These are phyloP conservation scores for Epichloe gansuensis DNA, from an alignment of 2,329 filamentous ascomycete genomes.

Conservation along the genomic window DNA sequence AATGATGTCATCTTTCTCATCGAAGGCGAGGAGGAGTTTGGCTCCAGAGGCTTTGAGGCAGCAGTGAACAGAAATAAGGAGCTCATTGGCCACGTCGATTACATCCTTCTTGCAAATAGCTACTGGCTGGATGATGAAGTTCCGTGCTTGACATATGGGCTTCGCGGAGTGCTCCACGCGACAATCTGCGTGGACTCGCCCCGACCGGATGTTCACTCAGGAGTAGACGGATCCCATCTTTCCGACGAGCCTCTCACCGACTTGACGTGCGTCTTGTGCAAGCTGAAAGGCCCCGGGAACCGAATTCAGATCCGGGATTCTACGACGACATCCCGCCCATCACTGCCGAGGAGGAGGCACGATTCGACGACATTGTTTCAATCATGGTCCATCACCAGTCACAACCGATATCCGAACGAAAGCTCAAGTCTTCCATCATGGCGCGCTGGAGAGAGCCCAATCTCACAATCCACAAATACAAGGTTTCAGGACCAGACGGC, in stretches of 20 bases:
- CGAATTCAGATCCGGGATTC: constrained; percentile 78
- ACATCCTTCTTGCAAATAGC: constrained; percentile 90
- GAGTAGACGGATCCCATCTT: constrained; percentile 87
- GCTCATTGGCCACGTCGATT: constrained; percentile 82
- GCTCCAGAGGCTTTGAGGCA: constrained; percentile 80
- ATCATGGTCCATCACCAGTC: constrained; percentile 64
- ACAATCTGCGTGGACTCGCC: constrained; percentile 79
- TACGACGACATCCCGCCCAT: constrained; percentile 74
- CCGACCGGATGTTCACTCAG: constrained; percentile 83
- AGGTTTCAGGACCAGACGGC: constrained; percentile 82
- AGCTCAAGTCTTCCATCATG: constrained; percentile 78
- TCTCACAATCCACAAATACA: constrained; percentile 84
- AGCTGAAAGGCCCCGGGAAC: constrained; percentile 69
- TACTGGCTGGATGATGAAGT: constrained; percentile 98
- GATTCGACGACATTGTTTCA: constrained; percentile 74
- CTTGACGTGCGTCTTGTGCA: constrained; percentile 69
- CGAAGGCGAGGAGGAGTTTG: constrained; percentile 92
- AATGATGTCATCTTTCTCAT: constrained; percentile 91
- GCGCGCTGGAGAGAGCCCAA: constrained; percentile 92
- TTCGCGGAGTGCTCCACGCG: constrained; percentile 87
- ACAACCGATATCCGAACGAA: constrained; percentile 43
- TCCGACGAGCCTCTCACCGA: constrained; percentile 89
- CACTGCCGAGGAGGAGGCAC: constrained; percentile 60
- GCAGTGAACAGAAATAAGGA: constrained; percentile 70
- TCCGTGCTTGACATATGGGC: constrained; percentile 87